phyloP scores from a whole-genome alignment of 495 filamentous ascomycete genomes.

The Daldinia vernicosa region DNA sequence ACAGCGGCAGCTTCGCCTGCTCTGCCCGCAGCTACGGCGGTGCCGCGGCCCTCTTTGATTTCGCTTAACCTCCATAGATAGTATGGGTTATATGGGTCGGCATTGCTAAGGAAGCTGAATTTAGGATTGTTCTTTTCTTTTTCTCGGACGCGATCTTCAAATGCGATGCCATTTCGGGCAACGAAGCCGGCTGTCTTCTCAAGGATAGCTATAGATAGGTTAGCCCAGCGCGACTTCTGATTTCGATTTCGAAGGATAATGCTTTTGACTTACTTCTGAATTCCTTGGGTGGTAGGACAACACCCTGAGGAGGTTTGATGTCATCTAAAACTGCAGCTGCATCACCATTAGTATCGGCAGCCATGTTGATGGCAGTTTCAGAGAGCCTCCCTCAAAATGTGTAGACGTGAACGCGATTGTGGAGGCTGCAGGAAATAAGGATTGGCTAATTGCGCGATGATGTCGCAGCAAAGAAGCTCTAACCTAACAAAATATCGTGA shows the following conservation, averaged over 20 bases:
- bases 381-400: conserved; percentile 38
- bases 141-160: conserved; percentile 89
- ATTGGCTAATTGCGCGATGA: conserved; percentile 35
- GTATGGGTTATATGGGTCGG: conserved; percentile 86
- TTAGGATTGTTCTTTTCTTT: conserved; percentile 88
- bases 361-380: conserved; percentile 50
- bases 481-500: conserved; percentile 24
- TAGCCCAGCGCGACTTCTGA: conserved; percentile 57
- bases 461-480: conserved; percentile 41
- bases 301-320: conserved; percentile 79
- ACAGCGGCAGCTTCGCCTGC: conserved; percentile 65
- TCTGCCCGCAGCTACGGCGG: conserved; percentile 79
- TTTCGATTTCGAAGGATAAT: background rate
- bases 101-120: conserved; percentile 83
- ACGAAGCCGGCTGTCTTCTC: conserved; percentile 98
- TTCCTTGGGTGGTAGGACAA: conserved; percentile 79
- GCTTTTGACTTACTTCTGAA: conserved; percentile 39
- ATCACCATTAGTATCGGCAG: conserved; percentile 68
- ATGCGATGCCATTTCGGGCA: conserved; percentile 79
- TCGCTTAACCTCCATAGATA: conserved; percentile 91
- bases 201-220: conserved; percentile 78
- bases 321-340: conserved; percentile 58
- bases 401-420: conserved; percentile 11
- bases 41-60: conserved; percentile 84
- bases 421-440: conserved; percentile 22